These are phyloP conservation scores for Aspergillus versicolor DNA, from an alignment of 2,329 filamentous ascomycete species.

Conservation along the genomic window DNA sequence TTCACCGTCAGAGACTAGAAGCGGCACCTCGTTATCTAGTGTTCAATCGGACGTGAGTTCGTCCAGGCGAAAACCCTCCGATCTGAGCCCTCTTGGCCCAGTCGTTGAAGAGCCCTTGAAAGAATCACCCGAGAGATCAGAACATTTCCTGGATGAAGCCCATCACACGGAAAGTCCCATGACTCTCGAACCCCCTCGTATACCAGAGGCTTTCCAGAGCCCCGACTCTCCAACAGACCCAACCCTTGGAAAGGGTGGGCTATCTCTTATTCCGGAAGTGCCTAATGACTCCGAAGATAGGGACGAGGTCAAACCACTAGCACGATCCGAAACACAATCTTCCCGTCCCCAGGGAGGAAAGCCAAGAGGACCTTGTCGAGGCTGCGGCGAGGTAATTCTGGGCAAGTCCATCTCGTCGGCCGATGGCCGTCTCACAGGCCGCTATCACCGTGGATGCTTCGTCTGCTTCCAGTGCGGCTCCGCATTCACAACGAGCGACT, in stretches of 20 bases:
- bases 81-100: conserved; percentile 48
- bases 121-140: conserved; percentile 15
- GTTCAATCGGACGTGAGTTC: conserved; percentile 46
- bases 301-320: conserved; percentile 11
- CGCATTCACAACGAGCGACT: conserved; percentile 82
- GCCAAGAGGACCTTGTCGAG: conserved; percentile 76
- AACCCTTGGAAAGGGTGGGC: conserved; percentile 36
- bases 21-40: conserved; percentile 63
- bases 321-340: conserved; percentile 27
- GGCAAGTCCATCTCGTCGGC: conserved; percentile 94
- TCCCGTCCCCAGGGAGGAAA: conserved; percentile 41
- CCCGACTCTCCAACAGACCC: conserved; percentile 52
- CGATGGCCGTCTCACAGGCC: conserved; percentile 85
- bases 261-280: conserved; percentile 35
- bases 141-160: conserved; percentile 26
- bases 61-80: conserved; percentile 30
- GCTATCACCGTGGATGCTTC: conserved; percentile 95
- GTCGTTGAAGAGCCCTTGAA: conserved; percentile 57
- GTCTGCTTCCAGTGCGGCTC: conserved; percentile 80
- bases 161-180: conserved; percentile 34
- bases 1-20: conserved; percentile 58
- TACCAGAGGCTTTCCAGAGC: conserved; percentile 31
- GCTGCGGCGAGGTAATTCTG: conserved; percentile 73
- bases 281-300: conserved; percentile 11
- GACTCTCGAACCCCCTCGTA: conserved; percentile 30